Percentiles rank a stretch among this genome's conserved stretches.
These are phyloP conservation scores for Tuber microsphaerosporum DNA, from an alignment of 495 filamentous ascomycete species.

Conservation along the genomic window DNA sequence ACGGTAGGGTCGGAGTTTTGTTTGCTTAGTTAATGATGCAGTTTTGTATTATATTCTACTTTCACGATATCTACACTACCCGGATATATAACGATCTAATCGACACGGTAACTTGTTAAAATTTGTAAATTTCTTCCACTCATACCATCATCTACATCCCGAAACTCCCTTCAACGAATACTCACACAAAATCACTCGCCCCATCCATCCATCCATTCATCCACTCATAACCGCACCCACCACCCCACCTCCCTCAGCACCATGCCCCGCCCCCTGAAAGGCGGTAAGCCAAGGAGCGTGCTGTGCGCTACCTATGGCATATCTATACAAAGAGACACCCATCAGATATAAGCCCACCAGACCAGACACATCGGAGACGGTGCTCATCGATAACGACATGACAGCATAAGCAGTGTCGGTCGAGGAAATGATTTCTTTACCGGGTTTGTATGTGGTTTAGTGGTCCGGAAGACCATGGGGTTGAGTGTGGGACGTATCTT, in stretches of 20 bases:
- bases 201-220: neutral
- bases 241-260: neutral
- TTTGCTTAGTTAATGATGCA: neutral
- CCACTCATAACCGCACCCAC: neutral
- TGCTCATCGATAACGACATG: neutral
- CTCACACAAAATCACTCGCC: neutral
- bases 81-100: neutral
- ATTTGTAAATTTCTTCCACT: neutral
- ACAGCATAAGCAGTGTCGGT: neutral
- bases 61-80: neutral
- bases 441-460: neutral
- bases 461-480: neutral
- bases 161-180: neutral
- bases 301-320: neutral
- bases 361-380: neutral
- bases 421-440: neutral
- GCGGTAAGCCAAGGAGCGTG: neutral
- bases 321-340: neutral
- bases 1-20: slow-evolving; percentile 12
- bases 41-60: neutral
- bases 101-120: neutral
- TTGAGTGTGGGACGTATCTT: neutral
- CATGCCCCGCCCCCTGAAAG: neutral
- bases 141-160: neutral
- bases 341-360: neutral